Conservation (phyloP, 2,329 filamentous ascomycete species). For the Mycosphaerella sp. region DNA sequence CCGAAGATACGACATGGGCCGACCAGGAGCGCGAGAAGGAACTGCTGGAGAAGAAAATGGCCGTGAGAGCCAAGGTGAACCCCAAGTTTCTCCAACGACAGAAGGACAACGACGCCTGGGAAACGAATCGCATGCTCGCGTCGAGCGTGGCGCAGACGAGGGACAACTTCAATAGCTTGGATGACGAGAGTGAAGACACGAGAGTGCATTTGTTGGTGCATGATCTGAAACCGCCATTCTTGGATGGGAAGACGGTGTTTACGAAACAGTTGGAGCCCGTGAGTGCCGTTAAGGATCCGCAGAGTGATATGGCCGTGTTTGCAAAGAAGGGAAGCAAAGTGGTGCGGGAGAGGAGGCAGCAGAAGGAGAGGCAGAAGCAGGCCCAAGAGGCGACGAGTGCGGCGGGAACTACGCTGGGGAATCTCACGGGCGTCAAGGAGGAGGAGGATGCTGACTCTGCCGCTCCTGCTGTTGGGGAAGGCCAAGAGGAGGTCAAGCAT, state of each 20-base stretch:
- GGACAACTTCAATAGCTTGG: conserved; percentile 63
- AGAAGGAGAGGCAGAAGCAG: conserved; percentile 87
- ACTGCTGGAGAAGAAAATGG: conserved; percentile 71
- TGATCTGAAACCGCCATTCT: conserved; percentile 85
- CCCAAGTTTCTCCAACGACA: conserved; percentile 77
- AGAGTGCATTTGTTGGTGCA: conserved; percentile 88
- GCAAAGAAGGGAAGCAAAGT: conserved; percentile 91
- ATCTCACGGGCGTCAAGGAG: conserved; percentile 92
- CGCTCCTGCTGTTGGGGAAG: conserved; percentile 53
- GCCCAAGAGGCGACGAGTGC: conserved; percentile 92
- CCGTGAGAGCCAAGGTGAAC: conserved; percentile 39
- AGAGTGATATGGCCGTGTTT: conserved; percentile 99
- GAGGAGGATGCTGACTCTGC: conserved; percentile 87
- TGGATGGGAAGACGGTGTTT: conserved; percentile 92
- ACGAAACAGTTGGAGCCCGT: conserved; percentile 96
- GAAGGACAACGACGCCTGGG: conserved; percentile 95
- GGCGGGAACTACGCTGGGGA: conserved; percentile 84
- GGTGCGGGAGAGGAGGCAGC: conserved; percentile 83
- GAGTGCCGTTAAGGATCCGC: conserved; percentile 82
- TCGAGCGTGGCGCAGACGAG: conserved; percentile 89
- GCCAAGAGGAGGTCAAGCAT: conserved; percentile 57
- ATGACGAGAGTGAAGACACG: conserved; percentile 82
- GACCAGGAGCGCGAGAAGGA: conserved; percentile 69
- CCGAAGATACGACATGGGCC: conserved; percentile 59
- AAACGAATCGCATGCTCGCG: conserved; percentile 96